A percentile compares a stretch with the other conserved stretches of the same genome.
These are phyloP conservation scores for Phytopythium litorale DNA, from an alignment of 352 stramenopile species.

Conservation along the genomic window DNA sequence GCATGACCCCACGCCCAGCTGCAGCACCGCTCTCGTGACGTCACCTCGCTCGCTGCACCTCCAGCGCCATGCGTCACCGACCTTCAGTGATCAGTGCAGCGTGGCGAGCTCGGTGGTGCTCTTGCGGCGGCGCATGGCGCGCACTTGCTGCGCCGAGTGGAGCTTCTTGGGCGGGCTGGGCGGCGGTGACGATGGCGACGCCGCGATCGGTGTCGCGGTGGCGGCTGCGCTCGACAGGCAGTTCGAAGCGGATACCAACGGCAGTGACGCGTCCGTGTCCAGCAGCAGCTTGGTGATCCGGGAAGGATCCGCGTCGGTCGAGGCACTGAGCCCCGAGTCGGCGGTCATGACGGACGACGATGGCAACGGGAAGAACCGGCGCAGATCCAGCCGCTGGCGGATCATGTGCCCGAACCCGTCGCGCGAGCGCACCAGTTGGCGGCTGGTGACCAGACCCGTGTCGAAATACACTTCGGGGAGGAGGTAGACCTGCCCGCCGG, in stretches of 20 bases:
- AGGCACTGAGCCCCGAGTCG: constrained; percentile 7
- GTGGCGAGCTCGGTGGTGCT: constrained; percentile 33
- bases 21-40: neutral
- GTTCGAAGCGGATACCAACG: neutral
- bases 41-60: constrained; percentile 3
- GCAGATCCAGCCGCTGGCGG: constrained; percentile 43
- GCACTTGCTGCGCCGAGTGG: constrained; percentile 6
- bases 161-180: constrained; percentile 17
- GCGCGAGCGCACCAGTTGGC: constrained; percentile 44
- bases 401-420: constrained; percentile 50
- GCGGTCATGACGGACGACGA: constrained; percentile 6
- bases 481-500: constrained; percentile 36
- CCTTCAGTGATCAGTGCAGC: neutral
- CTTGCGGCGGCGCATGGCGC: constrained; percentile 57
- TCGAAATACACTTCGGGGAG: constrained; percentile 52
- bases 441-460: constrained; percentile 44
- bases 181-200: constrained; percentile 2
- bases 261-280: constrained; percentile 10
- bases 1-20: too few species aligned
- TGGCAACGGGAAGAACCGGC: constrained; percentile 36
- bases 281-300: constrained; percentile 14
- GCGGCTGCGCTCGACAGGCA: constrained; percentile 3
- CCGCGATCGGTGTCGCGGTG: neutral
- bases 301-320: neutral
- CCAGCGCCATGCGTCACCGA: constrained; percentile 10